Evolutionary conservation across 495 filamentous ascomycete genomes (phyloP).

Genomic region (Penicillium flavigenum): DNA sequence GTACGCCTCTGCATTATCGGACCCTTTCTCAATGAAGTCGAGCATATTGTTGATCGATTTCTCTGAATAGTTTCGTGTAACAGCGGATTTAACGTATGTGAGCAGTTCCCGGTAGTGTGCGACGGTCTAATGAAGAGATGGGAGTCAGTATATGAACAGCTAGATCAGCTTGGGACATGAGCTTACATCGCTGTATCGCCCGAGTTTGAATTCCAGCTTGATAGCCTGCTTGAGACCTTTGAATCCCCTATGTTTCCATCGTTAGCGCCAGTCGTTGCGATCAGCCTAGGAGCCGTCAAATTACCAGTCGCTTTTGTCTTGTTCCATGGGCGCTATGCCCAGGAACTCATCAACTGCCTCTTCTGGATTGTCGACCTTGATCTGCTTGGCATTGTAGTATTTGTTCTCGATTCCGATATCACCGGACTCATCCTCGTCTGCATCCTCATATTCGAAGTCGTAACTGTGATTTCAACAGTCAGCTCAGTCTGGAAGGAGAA

Average conservation of each 20-base stretch:
- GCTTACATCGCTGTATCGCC: slow-evolving; percentile 76
- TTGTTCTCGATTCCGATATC: slow-evolving; percentile 98
- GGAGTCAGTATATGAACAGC: slow-evolving; percentile 13
- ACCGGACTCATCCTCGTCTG: slow-evolving; percentile 81
- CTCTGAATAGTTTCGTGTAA: slow-evolving; percentile 97
- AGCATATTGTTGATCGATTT: slow-evolving; percentile 99
- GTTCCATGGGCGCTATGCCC: slow-evolving; percentile 76
- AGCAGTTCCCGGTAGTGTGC: slow-evolving; percentile 93
- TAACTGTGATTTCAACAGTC: slow-evolving; percentile 55
- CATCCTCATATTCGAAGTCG: slow-evolving; percentile 95
- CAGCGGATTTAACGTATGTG: slow-evolving; percentile 94
- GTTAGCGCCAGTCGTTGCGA: slow-evolving; percentile 21
- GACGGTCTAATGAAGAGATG: slow-evolving; percentile 65
- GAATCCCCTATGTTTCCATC: slow-evolving; percentile 65
- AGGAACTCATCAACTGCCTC: slow-evolving; percentile 91
- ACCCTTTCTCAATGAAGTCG: slow-evolving; percentile 93
- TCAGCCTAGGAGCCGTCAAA: slow-evolving; percentile 4
- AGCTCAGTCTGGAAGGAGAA: slow-evolving; percentile 16
- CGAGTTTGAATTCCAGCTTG: slow-evolving; percentile 90
- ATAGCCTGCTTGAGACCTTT: slow-evolving; percentile 97
- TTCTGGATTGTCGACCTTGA: slow-evolving; percentile 82
- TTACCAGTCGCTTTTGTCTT: slow-evolving; percentile 91
- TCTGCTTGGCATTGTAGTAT: slow-evolving; percentile 99
- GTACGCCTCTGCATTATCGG: slow-evolving; percentile 74
- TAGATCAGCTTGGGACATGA: not conserved